Conservation (phyloP, 2,329 filamentous ascomycete species). For the Byssothecium circinans region DNA sequence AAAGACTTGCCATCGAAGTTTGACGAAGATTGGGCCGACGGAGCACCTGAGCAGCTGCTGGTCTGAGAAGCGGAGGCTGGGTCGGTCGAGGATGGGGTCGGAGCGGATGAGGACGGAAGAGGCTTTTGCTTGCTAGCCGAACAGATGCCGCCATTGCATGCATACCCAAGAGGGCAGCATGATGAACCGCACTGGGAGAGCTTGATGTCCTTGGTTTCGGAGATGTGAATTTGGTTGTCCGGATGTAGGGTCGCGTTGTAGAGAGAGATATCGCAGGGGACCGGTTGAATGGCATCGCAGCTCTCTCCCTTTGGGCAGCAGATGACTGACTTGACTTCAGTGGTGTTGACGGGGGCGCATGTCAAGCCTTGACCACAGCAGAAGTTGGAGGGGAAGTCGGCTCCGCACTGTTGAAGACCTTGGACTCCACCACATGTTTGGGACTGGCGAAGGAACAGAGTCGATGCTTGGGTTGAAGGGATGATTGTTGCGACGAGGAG, state of each 20-base stretch:
- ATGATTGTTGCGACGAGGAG: slow-evolving; percentile 33
- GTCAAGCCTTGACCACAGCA: slow-evolving; percentile 61
- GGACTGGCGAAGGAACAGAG: slow-evolving; percentile 34
- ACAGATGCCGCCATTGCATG: slow-evolving; percentile 60
- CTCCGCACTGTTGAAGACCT: slow-evolving; percentile 56
- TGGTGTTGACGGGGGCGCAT: slow-evolving; percentile 62
- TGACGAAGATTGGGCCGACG: slow-evolving; percentile 15
- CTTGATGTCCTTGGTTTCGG: slow-evolving; percentile 56
- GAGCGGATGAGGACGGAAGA: slow-evolving; percentile 22
- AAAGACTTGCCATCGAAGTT: slow-evolving; percentile 42
- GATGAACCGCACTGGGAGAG: slow-evolving; percentile 60
- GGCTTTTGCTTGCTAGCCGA: slow-evolving; percentile 52
- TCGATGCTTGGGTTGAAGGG: slow-evolving; percentile 26
- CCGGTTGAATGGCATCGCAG: slow-evolving; percentile 65
- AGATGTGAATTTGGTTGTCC: slow-evolving; percentile 66
- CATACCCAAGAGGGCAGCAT: slow-evolving; percentile 75
- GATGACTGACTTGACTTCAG: slow-evolving; percentile 66
- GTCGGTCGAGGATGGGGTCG: slow-evolving; percentile 30
- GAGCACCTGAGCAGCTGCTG: slow-evolving; percentile 20
- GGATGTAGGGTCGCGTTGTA: slow-evolving; percentile 63
- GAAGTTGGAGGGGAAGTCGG: slow-evolving; percentile 63
- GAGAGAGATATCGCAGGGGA: slow-evolving; percentile 63
- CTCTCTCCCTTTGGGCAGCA: slow-evolving; percentile 65
- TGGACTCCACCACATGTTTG: slow-evolving; percentile 54
- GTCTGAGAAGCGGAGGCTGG: slow-evolving; percentile 38